Conservation (phyloP, 441 rosid species). For the Metrosideros polymorpha region DNA sequence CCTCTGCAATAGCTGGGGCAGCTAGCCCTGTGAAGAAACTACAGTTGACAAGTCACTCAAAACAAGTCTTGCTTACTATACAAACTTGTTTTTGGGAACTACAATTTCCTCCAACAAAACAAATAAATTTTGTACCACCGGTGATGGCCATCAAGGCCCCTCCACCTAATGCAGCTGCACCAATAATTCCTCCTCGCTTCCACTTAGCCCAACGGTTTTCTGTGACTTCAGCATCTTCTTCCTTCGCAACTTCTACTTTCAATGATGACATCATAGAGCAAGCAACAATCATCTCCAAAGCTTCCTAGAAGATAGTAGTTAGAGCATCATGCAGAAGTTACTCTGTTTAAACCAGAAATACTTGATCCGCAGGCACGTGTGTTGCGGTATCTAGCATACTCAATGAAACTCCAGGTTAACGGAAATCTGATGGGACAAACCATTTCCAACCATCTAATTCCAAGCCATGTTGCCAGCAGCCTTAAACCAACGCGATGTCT, state of each 20-base stretch:
- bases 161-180: constrained; percentile 95
- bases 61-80: background rate
- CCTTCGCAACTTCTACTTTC: constrained; percentile 42
- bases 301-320: constrained; percentile 45
- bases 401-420: background rate
- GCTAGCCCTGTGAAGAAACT: constrained; percentile 59
- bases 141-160: constrained; percentile 93
- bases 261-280: constrained; percentile 71
- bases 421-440: constrained; percentile 26
- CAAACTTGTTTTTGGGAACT: background rate
- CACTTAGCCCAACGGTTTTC: constrained; percentile 55
- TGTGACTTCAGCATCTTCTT: constrained; percentile 31
- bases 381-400: background rate
- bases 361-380: background rate
- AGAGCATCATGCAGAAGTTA: background rate
- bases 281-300: constrained; percentile 76
- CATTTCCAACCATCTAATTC: constrained; percentile 73
- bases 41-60: background rate
- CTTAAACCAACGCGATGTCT: constrained; percentile 85
- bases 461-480: constrained; percentile 74
- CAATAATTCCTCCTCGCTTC: constrained; percentile 92
- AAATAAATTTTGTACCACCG: constrained; percentile 46
- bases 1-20: constrained; percentile 96
- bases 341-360: background rate
- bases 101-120: background rate